These are phyloP conservation scores for Mitragyna speciosa DNA, from an alignment of 257 asterid species.

Conservation along the genomic window DNA sequence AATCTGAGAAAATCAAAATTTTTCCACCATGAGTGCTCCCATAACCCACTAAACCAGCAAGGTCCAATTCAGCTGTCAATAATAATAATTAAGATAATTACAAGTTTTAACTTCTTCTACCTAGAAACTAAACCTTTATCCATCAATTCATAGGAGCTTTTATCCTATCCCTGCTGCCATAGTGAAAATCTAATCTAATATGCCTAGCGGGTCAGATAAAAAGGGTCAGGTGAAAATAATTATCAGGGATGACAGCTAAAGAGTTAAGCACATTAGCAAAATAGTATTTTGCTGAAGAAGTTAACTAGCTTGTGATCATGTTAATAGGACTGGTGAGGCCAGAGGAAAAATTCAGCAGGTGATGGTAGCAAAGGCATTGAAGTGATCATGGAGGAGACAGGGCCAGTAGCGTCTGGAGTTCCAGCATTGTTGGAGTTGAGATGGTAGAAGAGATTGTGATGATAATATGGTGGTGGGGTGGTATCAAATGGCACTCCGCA, in stretches of 20 bases:
- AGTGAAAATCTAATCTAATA: conserved; percentile 34
- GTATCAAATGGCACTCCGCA: conserved; percentile 65
- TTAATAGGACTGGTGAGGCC: conserved; percentile 85
- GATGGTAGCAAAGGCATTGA: conserved; percentile 52
- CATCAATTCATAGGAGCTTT: conserved; percentile 9
- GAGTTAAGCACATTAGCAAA: conserved; percentile 7
- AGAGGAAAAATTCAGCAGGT: conserved; percentile 61
- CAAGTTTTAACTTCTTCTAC: conserved; percentile 37
- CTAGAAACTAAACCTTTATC: conserved; percentile 12
- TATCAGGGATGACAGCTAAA: conserved; percentile 14
- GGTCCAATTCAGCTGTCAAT: conserved; percentile 22
- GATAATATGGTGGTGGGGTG: conserved; percentile 30
- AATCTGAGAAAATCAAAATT: conserved; percentile 52
- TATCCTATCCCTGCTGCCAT: conserved; percentile 21
- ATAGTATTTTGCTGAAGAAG: conserved; percentile 33
- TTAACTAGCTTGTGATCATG: conserved; percentile 15
- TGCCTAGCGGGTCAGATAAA: conserved; percentile 41
- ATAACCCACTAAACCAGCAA: conserved; percentile 11
- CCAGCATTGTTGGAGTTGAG: conserved; percentile 26
- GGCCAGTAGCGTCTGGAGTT: conserved; percentile 20
- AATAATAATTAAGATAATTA: conserved; percentile 38
- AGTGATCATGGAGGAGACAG: conserved; percentile 36
- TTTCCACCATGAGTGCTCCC: conserved; percentile 46
- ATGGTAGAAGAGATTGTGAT: conserved; percentile 61
- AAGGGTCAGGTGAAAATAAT: conserved; percentile 26